A percentile compares a stretch with the other conserved stretches of the same genome.
phyloP scores from a whole-genome alignment of 2,329 filamentous ascomycete genomes.

The Periconia sp. region DNA sequence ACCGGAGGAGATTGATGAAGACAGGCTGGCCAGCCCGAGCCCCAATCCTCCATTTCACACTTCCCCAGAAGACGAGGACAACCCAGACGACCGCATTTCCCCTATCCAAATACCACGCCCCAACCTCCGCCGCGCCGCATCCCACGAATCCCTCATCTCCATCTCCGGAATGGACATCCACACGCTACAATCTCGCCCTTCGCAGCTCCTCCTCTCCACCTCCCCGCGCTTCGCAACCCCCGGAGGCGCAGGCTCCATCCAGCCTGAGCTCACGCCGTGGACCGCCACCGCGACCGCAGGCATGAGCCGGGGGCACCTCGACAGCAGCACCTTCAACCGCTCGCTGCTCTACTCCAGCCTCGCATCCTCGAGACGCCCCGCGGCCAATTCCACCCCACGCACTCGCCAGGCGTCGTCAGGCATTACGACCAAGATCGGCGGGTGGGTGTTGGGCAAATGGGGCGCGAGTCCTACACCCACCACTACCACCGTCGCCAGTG shows the following conservation, averaged over 20 bases:
- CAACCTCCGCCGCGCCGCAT: conserved; percentile 65
- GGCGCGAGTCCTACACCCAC: conserved; percentile 53
- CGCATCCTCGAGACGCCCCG: conserved; percentile 18
- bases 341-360: conserved; percentile 46
- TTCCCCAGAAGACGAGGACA: conserved; percentile 30
- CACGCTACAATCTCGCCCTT: conserved; percentile 72
- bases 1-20: conserved; percentile 39
- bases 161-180: conserved; percentile 88
- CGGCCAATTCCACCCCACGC: conserved; percentile 16
- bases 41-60: conserved; percentile 16
- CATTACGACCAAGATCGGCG: conserved; percentile 60
- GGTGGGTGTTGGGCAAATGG: conserved; percentile 68
- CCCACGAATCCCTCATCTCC: conserved; percentile 88
- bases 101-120: conserved; percentile 38
- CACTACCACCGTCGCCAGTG: not conserved
- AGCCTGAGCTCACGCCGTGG: conserved; percentile 47
- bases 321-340: conserved; percentile 59
- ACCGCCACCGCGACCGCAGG: conserved; percentile 53
- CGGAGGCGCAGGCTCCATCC: conserved; percentile 47
- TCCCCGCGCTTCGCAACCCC: conserved; percentile 54
- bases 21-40: conserved; percentile 2
- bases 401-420: conserved; percentile 31
- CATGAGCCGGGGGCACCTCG: conserved; percentile 49
- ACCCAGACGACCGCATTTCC: conserved; percentile 35
- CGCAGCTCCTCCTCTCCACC: conserved; percentile 65